phyloP scores from a whole-genome alignment of 2,329 filamentous ascomycete genomes.

The Conoideocrella luteorostrata region DNA sequence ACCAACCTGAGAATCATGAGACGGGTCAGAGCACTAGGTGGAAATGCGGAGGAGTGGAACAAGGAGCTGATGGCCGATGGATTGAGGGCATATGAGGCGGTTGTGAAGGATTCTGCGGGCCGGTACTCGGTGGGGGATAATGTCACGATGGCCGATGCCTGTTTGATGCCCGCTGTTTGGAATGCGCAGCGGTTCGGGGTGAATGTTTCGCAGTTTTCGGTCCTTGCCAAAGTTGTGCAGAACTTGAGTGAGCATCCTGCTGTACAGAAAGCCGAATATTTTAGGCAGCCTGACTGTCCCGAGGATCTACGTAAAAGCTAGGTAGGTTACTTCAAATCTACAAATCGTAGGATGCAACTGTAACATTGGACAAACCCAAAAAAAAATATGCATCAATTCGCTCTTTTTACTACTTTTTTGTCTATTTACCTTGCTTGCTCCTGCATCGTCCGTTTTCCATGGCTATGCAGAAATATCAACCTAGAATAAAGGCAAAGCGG shows the following conservation, averaged over 20 bases:
- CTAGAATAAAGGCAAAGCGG: conserved; percentile 25
- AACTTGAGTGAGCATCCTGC: conserved; percentile 41
- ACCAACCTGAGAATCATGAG: conserved; percentile 51
- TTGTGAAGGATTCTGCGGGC: conserved; percentile 33
- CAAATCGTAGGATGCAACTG: too few species aligned
- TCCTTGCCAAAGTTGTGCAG: conserved; percentile 37
- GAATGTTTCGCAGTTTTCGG: conserved; percentile 42
- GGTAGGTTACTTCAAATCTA: too few species aligned
- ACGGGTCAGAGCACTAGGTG: conserved; percentile 37
- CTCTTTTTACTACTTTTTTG: not conserved
- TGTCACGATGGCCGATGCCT: conserved; percentile 52
- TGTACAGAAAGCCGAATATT: conserved; percentile 47
- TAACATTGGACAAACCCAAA: too few species aligned
- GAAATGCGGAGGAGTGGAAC: conserved; percentile 42
- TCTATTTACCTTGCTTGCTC: not conserved
- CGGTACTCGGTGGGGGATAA: conserved; percentile 49
- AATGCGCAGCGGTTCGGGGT: conserved; percentile 49
- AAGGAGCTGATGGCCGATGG: conserved; percentile 44
- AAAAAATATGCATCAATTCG: too few species aligned
- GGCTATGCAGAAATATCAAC: too few species aligned
- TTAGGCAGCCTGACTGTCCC: conserved; percentile 43
- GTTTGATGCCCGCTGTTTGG: conserved; percentile 52
- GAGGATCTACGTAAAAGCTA: conserved; percentile 19
- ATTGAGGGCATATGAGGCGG: conserved; percentile 49
- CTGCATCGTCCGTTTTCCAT: not conserved